Evolutionary conservation across 352 stramenopile genomes (phyloP), one percentile per base, ranked within the genome.

Genomic region (Aphanomyces stellatus): DNA sequence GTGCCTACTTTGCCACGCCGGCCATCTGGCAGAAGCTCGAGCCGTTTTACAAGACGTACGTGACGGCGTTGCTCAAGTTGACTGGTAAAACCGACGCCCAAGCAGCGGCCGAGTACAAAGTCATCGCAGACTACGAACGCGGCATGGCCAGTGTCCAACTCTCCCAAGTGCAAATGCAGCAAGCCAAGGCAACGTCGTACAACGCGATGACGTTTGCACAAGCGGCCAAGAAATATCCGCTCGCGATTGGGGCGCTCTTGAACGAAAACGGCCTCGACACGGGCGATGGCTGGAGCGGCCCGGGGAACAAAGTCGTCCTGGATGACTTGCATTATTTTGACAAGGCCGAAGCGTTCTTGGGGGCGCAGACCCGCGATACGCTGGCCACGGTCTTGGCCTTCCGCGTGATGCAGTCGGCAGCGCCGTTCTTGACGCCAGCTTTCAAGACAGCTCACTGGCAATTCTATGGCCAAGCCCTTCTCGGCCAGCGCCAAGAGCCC

Each of bases 401-500:
- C 57, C 59, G 31, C 8, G 15, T 63, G 10, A 17, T 63, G 15
- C 37, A 63, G 13, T n/a, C 55, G 19, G 53, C 27, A 13, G 37
- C 57, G 6, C 48, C 57, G n/a, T 35, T 10, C 15, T 25, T 65
- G 27, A 53, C 57, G 25, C 41, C 57, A 19, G 37, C 13, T 19
- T 46, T 46, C 2, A 19, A 46, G 37, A n/a, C 13, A 11, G 37
- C 37, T 46, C 37, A 46, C 37, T 46, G 79, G 13, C 76, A 85
- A 55, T 75, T 79, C 43, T 87, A 83, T 37, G 76, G 77, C 17
- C 76, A 72, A 5, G 62, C 53, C 10, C 70, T 84, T 35, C 69
- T 72, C 57, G 79, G 79, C 7, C 37, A 53, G 0, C 62, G 71
- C 1, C 59, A 56, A 35, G 68, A 85, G 19, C 33, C 74, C 5